These are phyloP conservation scores for Lenzites betulinus DNA, from an alignment of 768 basidiomycete species.

Conservation along the genomic window DNA sequence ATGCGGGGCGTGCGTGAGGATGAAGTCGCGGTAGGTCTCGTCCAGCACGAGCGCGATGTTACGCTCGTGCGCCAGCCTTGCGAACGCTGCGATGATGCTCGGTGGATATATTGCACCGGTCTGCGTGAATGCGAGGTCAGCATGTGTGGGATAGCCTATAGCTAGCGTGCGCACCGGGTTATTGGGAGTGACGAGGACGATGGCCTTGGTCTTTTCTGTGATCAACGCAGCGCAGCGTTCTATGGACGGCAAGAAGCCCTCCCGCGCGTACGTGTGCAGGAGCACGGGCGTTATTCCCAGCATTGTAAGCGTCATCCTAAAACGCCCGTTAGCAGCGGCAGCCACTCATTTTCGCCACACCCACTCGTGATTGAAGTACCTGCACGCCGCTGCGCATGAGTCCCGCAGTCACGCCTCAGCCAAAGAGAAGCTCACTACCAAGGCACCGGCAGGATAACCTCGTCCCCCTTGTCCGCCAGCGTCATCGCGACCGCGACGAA, in stretches of 20 bases:
- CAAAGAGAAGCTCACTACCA: slow-evolving; percentile 44
- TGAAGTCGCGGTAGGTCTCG: slow-evolving; percentile 87
- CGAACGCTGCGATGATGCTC: slow-evolving; percentile 57
- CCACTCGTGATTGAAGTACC: slow-evolving; percentile 72
- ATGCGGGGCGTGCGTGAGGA: slow-evolving; percentile 53
- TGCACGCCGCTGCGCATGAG: slow-evolving; percentile 22
- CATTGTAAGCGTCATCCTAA: slow-evolving; percentile 67
- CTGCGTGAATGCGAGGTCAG: slow-evolving; percentile 31
- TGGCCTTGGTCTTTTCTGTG: slow-evolving; percentile 61
- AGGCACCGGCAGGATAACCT: slow-evolving; percentile 71
- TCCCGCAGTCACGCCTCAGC: neutral
- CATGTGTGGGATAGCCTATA: neutral
- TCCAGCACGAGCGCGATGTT: slow-evolving; percentile 76
- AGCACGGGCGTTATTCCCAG: slow-evolving; percentile 61
- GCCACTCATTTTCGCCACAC: slow-evolving; percentile 12
- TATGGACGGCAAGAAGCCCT: slow-evolving; percentile 63
- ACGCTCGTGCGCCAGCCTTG: slow-evolving; percentile 52
- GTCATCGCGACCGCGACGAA: slow-evolving; percentile 64
- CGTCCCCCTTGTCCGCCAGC: slow-evolving; percentile 68
- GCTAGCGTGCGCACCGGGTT: slow-evolving; percentile 52
- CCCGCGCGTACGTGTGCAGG: slow-evolving; percentile 49
- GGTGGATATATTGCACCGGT: slow-evolving; percentile 74
- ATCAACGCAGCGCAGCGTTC: slow-evolving; percentile 52
- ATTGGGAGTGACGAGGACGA: slow-evolving; percentile 76
- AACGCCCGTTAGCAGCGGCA: neutral